Evolutionary conservation across 345 rosid genomes (phyloP).

Genomic region (Syzygium grande): DNA sequence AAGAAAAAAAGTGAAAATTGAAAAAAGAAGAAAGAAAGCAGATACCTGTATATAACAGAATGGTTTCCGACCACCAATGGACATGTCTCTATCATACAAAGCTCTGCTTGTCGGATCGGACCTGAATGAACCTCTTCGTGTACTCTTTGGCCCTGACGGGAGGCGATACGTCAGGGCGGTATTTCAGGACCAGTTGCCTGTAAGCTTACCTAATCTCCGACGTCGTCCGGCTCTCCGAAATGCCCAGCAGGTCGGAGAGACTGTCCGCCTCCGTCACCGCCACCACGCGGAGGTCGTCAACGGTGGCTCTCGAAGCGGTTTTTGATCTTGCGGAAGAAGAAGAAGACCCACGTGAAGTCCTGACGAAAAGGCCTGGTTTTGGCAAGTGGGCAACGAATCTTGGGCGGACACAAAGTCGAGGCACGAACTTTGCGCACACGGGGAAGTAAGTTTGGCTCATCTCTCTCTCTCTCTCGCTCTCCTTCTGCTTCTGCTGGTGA

Average conservation of each 20-base stretch:
- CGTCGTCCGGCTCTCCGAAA: conserved; percentile 5
- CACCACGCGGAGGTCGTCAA: neutral
- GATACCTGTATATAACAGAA: neutral
- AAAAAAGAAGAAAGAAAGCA: neutral
- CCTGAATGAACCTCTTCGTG: conserved; percentile 9
- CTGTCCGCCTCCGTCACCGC: neutral
- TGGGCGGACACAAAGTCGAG: neutral
- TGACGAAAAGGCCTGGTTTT: neutral
- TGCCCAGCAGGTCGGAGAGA: conserved; percentile 14
- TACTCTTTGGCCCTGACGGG: conserved; percentile 5
- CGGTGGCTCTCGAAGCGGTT: neutral
- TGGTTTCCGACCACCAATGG: neutral
- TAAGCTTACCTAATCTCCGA: conserved; percentile 19
- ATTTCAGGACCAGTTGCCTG: conserved; percentile 14
- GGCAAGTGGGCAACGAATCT: neutral
- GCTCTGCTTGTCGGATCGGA: conserved; percentile 12
- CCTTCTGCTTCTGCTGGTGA: neutral
- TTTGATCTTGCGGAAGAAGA: neutral
- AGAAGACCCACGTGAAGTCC: neutral
- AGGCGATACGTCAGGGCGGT: conserved; percentile 16
- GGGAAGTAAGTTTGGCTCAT: neutral
- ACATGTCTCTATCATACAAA: conserved; percentile 4
- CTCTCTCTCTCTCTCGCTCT: neutral
- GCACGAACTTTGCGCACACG: neutral
- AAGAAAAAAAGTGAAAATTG: neutral